Evolutionary conservation across 805 yeast genomes (phyloP).

Genomic region (Zygotorulaspora chibaensis): DNA sequence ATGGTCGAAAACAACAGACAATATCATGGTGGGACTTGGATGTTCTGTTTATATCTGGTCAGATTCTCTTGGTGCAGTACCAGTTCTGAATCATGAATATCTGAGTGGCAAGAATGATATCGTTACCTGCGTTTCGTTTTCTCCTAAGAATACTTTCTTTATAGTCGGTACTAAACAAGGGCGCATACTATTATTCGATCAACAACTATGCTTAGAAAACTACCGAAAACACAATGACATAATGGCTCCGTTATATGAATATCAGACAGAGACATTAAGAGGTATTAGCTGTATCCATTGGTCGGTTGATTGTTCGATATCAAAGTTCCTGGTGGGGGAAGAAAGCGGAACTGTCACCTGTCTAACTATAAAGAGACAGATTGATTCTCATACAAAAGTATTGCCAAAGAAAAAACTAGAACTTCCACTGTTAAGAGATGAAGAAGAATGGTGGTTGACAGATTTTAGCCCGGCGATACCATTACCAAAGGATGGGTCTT

Average conservation of each 20-base stretch:
- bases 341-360: constrained; percentile 55
- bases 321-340: constrained; percentile 56
- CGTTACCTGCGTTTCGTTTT: constrained; percentile 57
- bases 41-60: constrained; percentile 60
- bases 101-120: constrained; percentile 34
- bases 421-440: not conserved
- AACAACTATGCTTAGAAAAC: constrained; percentile 21
- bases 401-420: not conserved
- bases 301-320: constrained; percentile 36
- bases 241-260: constrained; percentile 18
- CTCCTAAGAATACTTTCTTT: constrained; percentile 42
- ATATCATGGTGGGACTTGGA: constrained; percentile 65
- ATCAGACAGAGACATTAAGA: constrained; percentile 29
- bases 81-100: constrained; percentile 38
- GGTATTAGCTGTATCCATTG: constrained; percentile 59
- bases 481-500: not conserved
- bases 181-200: constrained; percentile 43
- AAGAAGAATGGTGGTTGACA: not conserved
- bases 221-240: constrained; percentile 6
- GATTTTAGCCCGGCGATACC: not conserved
- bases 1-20: constrained; percentile 54
- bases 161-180: constrained; percentile 61
- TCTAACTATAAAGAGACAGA: constrained; percentile 32
- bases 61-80: constrained; percentile 43
- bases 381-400: not conserved